These are phyloP conservation scores for Corymbia maculata DNA, from an alignment of 345 rosid species.

Conservation along the genomic window DNA sequence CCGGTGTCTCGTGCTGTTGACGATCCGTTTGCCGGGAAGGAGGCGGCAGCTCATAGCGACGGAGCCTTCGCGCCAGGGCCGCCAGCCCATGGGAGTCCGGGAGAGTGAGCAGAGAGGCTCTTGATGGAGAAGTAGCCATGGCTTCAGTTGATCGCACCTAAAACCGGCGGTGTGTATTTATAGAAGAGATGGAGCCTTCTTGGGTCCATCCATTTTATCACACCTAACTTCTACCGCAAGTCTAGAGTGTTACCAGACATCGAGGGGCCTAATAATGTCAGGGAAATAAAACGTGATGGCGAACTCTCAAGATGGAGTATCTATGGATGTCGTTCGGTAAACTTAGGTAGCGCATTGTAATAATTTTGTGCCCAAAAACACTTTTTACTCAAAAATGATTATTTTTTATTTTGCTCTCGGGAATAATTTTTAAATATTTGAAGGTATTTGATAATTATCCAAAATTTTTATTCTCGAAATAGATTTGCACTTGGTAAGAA, in stretches of 20 bases:
- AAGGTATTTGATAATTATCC: too few species aligned
- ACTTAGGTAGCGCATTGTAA: too few species aligned
- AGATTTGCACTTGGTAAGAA: too few species aligned
- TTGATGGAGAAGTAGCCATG: not conserved
- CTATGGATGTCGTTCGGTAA: not conserved
- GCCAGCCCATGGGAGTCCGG: not conserved
- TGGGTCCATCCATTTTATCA: not conserved
- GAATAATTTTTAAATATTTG: too few species aligned
- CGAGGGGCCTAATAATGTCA: not conserved
- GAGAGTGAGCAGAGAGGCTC: not conserved
- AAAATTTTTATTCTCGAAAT: too few species aligned
- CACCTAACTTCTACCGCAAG: not conserved
- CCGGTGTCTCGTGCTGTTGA: not conserved
- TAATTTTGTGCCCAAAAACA: too few species aligned
- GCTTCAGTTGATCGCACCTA: not conserved
- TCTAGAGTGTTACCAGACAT: not conserved
- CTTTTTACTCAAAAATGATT: too few species aligned
- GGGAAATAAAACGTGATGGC: not conserved
- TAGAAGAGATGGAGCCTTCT: not conserved
- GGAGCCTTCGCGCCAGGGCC: constrained; percentile 4
- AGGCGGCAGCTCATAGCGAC: not conserved
- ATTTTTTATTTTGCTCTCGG: too few species aligned
- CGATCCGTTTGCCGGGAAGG: not conserved
- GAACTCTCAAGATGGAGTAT: not conserved
- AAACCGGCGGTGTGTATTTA: not conserved